These are phyloP conservation scores for Medicago lupulina DNA, from an alignment of 306 rosid genomes.

Conservation along the genomic window DNA sequence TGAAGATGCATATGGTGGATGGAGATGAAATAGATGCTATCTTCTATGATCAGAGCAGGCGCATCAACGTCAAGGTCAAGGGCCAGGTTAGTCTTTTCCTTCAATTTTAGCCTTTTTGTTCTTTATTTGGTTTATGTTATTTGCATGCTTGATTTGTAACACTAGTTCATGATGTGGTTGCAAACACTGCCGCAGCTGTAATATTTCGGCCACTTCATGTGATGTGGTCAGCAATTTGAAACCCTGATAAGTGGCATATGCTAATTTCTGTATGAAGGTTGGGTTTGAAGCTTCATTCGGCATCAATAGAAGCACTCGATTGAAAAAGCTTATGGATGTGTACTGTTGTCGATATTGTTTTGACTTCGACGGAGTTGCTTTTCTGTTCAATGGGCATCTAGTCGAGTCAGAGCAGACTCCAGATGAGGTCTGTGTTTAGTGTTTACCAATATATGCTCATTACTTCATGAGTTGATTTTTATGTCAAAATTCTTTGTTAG, in stretches of 20 bases:
- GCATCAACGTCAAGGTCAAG: neutral
- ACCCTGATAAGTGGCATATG: too few species aligned
- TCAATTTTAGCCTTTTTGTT: neutral
- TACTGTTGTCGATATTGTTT: neutral
- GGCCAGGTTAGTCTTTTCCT: neutral
- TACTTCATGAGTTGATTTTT: neutral
- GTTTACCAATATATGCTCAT: neutral
- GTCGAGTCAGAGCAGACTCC: neutral
- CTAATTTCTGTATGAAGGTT: neutral
- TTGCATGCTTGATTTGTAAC: neutral
- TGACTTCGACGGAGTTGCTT: neutral
- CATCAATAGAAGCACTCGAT: neutral
- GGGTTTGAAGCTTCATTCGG: neutral
- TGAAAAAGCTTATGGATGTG: neutral
- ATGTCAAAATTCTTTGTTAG: neutral
- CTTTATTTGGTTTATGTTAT: neutral
- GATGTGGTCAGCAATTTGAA: too few species aligned
- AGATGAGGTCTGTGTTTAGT: neutral
- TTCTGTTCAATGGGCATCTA: neutral
- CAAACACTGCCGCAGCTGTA: neutral
- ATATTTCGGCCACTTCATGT: too few species aligned
- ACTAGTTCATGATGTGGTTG: neutral
- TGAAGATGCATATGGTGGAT: neutral
- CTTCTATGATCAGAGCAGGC: neutral
- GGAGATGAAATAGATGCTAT: conserved; percentile 1